These are phyloP conservation scores for Melaleuca alternifolia DNA, from an alignment of 345 rosid genomes.

Conservation along the genomic window DNA sequence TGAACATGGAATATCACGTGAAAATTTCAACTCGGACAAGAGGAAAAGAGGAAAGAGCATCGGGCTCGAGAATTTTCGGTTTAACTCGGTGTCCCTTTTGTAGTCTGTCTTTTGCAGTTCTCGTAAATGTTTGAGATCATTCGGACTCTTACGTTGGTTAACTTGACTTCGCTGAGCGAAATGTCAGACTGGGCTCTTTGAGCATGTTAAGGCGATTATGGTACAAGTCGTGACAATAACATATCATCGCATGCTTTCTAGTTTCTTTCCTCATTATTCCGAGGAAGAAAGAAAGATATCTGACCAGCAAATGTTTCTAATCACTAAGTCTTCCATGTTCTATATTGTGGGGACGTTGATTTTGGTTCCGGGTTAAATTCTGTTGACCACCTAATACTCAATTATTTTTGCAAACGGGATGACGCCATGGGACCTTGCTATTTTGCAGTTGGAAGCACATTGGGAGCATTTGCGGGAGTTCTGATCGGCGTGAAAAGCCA, in stretches of 20 bases:
- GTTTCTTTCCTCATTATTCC: not conserved
- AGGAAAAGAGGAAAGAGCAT: not conserved
- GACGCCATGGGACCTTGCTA: not conserved
- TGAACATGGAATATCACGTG: not conserved
- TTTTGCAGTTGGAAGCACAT: slow-evolving; percentile 12
- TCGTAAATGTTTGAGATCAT: not conserved
- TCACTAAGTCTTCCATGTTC: not conserved
- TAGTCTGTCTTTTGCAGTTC: not conserved
- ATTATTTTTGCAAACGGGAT: not conserved
- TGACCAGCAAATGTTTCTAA: not conserved
- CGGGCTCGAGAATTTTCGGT: not conserved
- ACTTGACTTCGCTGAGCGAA: not conserved
- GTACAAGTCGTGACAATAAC: not conserved
- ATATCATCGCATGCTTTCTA: not conserved
- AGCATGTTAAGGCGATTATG: not conserved
- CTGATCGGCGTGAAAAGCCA: slow-evolving; percentile 12
- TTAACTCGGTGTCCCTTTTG: not conserved
- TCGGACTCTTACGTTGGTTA: not conserved
- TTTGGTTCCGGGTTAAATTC: not conserved
- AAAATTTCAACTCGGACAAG: not conserved
- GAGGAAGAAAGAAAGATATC: not conserved
- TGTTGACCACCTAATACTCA: not conserved
- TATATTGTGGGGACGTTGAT: not conserved
- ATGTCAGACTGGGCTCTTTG: not conserved
- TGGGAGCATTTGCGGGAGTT: slow-evolving; percentile 15